phyloP scores from a whole-genome alignment of 2,329 filamentous ascomycete genomes.

The Biscogniauxia sp. region DNA sequence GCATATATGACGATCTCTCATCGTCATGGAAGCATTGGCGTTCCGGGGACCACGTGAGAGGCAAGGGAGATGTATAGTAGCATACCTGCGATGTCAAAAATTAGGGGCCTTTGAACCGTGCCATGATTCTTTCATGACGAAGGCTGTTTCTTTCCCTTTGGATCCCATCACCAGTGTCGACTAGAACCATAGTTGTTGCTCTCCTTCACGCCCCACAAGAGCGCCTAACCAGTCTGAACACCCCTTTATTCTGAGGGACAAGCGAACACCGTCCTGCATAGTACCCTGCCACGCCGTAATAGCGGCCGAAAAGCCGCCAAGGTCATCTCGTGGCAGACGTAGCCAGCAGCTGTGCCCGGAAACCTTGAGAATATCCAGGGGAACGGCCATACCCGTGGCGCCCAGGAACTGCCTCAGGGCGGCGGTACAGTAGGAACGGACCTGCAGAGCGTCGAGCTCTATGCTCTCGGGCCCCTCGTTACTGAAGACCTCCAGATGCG shows the following conservation, averaged over 20 bases:
- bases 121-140: neutral
- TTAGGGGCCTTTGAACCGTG: conserved; percentile 5
- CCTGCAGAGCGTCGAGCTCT: conserved; percentile 59
- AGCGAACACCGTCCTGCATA: conserved; percentile 40
- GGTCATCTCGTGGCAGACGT: conserved; percentile 60
- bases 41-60: conserved; percentile 26
- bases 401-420: conserved; percentile 70
- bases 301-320: conserved; percentile 60
- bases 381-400: conserved; percentile 62
- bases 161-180: conserved; percentile 25
- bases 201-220: conserved; percentile 50
- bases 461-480: conserved; percentile 19
- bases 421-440: conserved; percentile 59
- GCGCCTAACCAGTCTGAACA: conserved; percentile 64
- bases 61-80: conserved; percentile 21
- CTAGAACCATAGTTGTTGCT: conserved; percentile 49
- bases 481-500: conserved; percentile 49
- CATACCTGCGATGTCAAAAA: conserved; percentile 18
- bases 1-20: conserved; percentile 29
- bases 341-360: conserved; percentile 59
- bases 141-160: neutral
- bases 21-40: conserved; percentile 32
- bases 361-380: conserved; percentile 68
- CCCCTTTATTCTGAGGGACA: conserved; percentile 53
- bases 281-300: conserved; percentile 62